Conservation (phyloP, 1,284 basidiomycete species). For the Hemileia vastatrix region DNA sequence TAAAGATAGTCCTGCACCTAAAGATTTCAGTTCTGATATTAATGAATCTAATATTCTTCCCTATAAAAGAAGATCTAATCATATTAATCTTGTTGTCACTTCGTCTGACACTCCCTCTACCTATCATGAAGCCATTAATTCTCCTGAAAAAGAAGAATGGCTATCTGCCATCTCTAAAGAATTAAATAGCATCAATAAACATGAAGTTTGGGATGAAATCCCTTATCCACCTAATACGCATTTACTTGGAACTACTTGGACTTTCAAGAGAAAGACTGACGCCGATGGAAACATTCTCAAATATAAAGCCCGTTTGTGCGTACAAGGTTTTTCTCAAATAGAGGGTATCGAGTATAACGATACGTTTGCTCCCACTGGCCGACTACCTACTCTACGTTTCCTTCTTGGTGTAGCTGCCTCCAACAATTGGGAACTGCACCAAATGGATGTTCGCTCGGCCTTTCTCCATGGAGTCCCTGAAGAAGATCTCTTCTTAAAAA, state of each 20-base stretch:
- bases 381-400: not conserved
- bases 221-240: not conserved
- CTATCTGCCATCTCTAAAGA: not conserved
- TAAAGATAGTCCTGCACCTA: too few species aligned
- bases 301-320: not conserved
- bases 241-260: not conserved
- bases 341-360: conserved; percentile 1
- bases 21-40: too few species aligned
- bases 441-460: not conserved
- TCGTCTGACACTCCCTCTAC: not conserved
- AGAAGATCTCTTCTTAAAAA: not conserved
- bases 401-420: not conserved
- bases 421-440: not conserved
- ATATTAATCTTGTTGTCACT: too few species aligned
- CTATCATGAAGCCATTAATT: not conserved
- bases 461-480: not conserved
- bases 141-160: not conserved
- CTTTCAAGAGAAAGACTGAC: not conserved
- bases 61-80: too few species aligned
- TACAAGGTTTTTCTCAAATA: not conserved
- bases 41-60: too few species aligned
- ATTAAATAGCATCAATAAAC: not conserved
- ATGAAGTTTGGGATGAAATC: not conserved
- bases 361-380: conserved; percentile 1
- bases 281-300: not conserved